phyloP scores from a whole-genome alignment of 257 asterid genomes.

The Catharanthus roseus region DNA sequence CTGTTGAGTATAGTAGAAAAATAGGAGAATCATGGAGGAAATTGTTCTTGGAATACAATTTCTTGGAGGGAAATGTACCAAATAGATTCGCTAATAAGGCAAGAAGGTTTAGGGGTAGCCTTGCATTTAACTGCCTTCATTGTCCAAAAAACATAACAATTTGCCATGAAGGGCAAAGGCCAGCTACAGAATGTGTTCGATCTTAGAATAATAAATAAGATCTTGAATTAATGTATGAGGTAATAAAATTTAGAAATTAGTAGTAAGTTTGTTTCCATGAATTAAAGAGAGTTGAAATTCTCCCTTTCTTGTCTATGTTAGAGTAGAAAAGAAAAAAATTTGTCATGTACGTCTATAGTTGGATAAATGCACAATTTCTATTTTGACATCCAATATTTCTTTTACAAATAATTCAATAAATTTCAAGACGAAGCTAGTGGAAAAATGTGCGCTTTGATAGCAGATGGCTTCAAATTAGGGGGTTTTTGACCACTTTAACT shows the following conservation, averaged over 20 bases:
- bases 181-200: constrained; percentile 35
- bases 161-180: constrained; percentile 42
- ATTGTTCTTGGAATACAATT: constrained; percentile 33
- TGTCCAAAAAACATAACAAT: constrained; percentile 23
- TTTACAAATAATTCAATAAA: too few relatives aligned
- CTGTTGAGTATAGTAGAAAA: constrained; percentile 26
- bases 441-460: neutral
- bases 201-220: neutral
- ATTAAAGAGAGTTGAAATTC: neutral
- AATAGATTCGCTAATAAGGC: constrained; percentile 4
- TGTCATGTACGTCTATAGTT: too few relatives aligned
- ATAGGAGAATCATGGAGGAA: constrained; percentile 28
- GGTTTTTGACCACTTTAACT: too few relatives aligned
- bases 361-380: too few relatives aligned
- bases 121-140: constrained; percentile 41
- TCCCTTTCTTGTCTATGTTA: neutral
- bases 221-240: neutral
- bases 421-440: neutral
- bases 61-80: constrained; percentile 40
- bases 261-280: neutral
- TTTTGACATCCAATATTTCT: too few relatives aligned
- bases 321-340: too few relatives aligned
- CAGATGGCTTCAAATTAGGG: neutral
- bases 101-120: constrained; percentile 26
- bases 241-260: neutral